These are phyloP conservation scores for Populus davidiana DNA, from an alignment of 345 rosid genomes.

Conservation along the genomic window DNA sequence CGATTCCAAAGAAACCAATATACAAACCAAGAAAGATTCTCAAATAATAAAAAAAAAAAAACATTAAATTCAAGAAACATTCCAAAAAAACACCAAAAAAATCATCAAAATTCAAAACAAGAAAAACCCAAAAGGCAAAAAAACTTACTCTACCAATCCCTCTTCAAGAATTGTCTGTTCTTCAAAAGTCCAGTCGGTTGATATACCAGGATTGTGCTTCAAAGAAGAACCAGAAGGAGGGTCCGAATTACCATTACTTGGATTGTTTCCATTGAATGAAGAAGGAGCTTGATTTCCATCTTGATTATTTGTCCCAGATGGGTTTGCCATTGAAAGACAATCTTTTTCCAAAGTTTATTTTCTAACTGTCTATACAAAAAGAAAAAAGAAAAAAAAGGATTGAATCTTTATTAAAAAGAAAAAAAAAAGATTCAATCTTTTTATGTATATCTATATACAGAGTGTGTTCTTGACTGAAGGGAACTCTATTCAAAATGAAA, in stretches of 20 bases:
- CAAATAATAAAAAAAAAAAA: background rate
- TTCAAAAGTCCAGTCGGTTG: constrained; percentile 50
- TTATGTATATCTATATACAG: background rate
- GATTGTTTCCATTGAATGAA: constrained; percentile 37
- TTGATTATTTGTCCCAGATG: constrained; percentile 46
- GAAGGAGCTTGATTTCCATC: constrained; percentile 35
- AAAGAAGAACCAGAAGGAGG: constrained; percentile 28
- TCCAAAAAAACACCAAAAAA: background rate
- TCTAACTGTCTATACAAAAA: background rate
- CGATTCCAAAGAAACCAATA: background rate
- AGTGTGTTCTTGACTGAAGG: background rate
- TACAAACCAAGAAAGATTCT: background rate
- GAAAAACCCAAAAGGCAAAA: background rate
- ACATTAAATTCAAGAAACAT: background rate
- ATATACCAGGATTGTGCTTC: constrained; percentile 65
- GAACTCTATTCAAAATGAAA: constrained; percentile 5
- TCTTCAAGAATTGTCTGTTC: constrained; percentile 58
- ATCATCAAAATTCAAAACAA: background rate
- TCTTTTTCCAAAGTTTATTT: background rate
- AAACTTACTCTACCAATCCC: constrained; percentile 42
- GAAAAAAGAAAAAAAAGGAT: background rate
- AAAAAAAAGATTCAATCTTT: background rate
- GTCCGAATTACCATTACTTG: constrained; percentile 28
- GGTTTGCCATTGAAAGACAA: constrained; percentile 44
- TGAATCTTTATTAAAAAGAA: background rate